These are phyloP conservation scores for Carnegiea gigantea DNA, from an alignment of 179 eudicot species.

Conservation along the genomic window DNA sequence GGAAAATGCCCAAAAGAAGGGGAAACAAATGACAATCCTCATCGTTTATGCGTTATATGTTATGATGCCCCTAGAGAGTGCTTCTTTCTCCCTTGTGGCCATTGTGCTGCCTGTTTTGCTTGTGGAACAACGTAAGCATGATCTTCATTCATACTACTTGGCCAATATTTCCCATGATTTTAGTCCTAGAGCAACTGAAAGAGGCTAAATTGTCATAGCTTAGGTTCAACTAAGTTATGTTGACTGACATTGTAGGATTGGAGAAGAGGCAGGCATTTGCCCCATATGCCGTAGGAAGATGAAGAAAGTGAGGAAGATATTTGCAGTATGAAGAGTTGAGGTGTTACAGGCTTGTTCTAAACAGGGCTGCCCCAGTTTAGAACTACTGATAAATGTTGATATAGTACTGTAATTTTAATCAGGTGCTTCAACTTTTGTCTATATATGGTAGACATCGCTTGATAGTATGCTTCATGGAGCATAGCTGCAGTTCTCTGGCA, in stretches of 20 bases:
- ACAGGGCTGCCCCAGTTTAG: not conserved
- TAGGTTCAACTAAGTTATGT: not conserved
- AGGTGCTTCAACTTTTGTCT: not conserved
- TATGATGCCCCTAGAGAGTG: conserved; percentile 78
- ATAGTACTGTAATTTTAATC: not conserved
- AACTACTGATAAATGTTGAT: not conserved
- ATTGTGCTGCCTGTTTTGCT: conserved; percentile 76
- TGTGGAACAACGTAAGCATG: conserved; percentile 68
- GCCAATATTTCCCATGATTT: not conserved
- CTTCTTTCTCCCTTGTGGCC: conserved; percentile 93
- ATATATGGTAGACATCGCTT: not conserved
- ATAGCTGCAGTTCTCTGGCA: not conserved
- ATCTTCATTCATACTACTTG: not conserved
- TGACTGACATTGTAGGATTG: conserved; percentile 48
- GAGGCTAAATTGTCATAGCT: not conserved
- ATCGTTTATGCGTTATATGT: conserved; percentile 68
- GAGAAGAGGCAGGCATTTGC: conserved; percentile 63
- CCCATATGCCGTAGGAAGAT: conserved; percentile 71
- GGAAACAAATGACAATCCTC: conserved; percentile 41
- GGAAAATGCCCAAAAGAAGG: conserved; percentile 42
- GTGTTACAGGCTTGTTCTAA: not conserved
- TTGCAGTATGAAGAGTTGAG: conserved; percentile 35
- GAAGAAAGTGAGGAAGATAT: conserved; percentile 75
- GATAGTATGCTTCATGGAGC: too few relatives aligned
- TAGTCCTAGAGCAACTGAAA: not conserved